Base-by-base conservation (phyloP, 208 protist species). In the Herpetomonas samuelpessoai region DNA sequence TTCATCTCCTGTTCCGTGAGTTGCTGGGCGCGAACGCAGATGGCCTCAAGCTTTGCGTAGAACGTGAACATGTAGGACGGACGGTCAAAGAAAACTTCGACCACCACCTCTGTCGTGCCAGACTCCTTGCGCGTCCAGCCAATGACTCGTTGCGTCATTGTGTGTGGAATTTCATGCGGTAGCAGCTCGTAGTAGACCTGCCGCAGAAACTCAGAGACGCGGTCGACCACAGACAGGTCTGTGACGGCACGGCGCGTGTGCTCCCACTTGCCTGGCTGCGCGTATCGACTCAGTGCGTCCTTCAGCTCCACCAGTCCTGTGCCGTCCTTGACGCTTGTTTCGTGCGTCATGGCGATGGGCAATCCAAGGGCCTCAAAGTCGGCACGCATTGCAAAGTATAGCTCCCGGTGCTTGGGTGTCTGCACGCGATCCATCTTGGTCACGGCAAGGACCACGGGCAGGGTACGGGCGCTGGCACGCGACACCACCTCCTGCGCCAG, bases 11-110 rank as follows among this genome's bases (percentile, higher is more conserved):
- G 55, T 55, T 88, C 76, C 1, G 81, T 77, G 22, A 93, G 29
- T 49, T 78, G 74, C 71, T 93, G 86, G 0, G 78, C 79, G 10
- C 81, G 74, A 26, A 86, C 63, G 39, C 81, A 93, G 19, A 96
- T 71, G 16, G 86, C 84, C 82, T 96, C 86, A 45, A 96, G 60
- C 56, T 92, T 90, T 10, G 75, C 19, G 72, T 96, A 93, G 49
- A 96, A 96, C n/a, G 79, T 92, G 62, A 93, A 93, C 81, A 96
- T 87, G 71, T 93, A 96, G 39, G 86, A 81, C 12, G 89, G 89
- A 12, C 89, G 71, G 38, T 92, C 86, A 59, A 93, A 91, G 58
- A 93, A 96, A 12, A 92, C 82, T 65, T 96, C 86, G n/a, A 88
- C 88, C n/a, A 93, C 79, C 27, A 93, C 89, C 69, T 96, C 86